These are phyloP conservation scores for Phytophthora citrophthora DNA, from an alignment of 352 stramenopile genomes.

Conservation along the genomic window DNA sequence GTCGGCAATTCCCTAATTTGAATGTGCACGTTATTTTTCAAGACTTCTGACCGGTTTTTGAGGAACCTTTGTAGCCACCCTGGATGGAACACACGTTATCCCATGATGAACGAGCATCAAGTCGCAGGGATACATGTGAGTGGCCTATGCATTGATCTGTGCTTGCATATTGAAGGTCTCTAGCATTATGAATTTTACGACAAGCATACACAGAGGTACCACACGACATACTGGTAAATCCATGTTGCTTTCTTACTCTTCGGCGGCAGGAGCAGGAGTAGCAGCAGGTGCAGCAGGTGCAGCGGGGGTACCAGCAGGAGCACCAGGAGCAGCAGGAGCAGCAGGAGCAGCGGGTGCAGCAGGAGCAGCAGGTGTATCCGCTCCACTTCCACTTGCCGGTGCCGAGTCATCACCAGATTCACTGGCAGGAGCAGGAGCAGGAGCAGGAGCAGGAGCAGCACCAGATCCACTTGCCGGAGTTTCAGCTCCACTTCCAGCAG, in stretches of 20 bases:
- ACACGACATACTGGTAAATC: constrained; percentile 24
- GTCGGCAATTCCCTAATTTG: constrained; percentile 18
- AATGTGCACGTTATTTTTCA: constrained; percentile 25
- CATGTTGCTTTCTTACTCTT: constrained; percentile 26
- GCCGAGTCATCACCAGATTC: background rate
- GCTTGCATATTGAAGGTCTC: constrained; percentile 19
- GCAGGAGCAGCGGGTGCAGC: background rate
- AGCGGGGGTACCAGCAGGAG: background rate
- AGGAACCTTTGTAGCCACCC: constrained; percentile 15
- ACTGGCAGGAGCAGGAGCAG: constrained; percentile 1
- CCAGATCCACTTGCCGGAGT: constrained; percentile 12
- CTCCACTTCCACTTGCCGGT: constrained; percentile 1
- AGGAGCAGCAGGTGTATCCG: background rate
- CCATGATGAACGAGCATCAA: background rate
- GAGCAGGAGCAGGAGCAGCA: background rate
- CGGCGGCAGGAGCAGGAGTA: constrained; percentile 11
- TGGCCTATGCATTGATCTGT: background rate
- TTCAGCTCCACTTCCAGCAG: constrained; percentile 1
- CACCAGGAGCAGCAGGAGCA: no score
- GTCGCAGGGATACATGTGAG: no score
- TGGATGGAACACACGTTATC: background rate
- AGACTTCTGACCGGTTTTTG: constrained; percentile 14
- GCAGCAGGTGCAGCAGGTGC: no score
- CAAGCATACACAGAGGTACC: constrained; percentile 28
- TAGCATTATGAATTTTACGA: constrained; percentile 40